Conservation (phyloP, 2,329 filamentous ascomycete species). For the Byssothecium circinans region DNA sequence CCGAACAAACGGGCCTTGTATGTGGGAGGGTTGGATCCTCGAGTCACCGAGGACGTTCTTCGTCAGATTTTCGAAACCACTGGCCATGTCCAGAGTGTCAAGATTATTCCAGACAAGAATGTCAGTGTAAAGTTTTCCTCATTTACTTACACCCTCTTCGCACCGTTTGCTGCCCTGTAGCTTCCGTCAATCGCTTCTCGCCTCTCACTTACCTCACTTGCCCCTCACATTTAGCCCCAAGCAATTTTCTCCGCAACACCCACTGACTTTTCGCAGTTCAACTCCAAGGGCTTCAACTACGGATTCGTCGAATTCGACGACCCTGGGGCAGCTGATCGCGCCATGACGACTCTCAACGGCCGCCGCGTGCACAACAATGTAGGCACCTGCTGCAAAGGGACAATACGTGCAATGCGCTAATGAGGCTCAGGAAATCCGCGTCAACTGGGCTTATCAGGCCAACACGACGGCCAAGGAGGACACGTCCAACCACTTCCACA, state of each 20-base stretch:
- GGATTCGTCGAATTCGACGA: conserved; percentile 99
- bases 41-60: conserved; percentile 93
- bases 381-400: conserved; percentile 44
- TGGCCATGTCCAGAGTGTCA: conserved; percentile 96
- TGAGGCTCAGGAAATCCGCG: conserved; percentile 79
- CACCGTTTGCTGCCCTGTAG: not conserved
- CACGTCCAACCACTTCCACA: conserved; percentile 97
- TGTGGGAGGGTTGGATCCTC: conserved; percentile 89
- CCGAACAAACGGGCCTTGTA: conserved; percentile 98
- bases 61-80: conserved; percentile 99
- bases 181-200: not conserved
- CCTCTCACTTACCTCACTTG: not conserved
- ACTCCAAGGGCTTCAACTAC: conserved; percentile 89
- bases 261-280: conserved; percentile 11
- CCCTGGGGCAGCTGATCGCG: conserved; percentile 90
- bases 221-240: conserved; percentile 1
- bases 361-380: conserved; percentile 94
- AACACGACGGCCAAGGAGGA: conserved; percentile 95
- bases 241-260: not conserved
- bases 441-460: conserved; percentile 99
- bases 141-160: conserved; percentile 9
- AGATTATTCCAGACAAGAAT: conserved; percentile 99
- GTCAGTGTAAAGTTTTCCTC: conserved; percentile 60
- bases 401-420: conserved; percentile 25
- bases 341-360: conserved; percentile 96